Conservation (phyloP, 1,284 basidiomycete genomes). For the Leccinum fallax region DNA sequence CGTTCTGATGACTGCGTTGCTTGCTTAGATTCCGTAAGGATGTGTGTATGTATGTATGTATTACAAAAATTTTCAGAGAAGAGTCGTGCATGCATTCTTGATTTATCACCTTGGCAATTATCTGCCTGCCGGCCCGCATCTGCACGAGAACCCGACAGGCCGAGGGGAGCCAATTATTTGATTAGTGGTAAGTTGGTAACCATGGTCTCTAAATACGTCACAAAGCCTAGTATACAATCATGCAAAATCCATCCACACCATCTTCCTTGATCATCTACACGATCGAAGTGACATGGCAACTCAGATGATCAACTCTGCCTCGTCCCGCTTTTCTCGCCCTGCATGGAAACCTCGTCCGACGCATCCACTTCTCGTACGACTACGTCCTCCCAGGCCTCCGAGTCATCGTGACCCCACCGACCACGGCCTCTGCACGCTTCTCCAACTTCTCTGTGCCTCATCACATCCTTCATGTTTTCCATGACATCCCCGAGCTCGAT, state of each 20-base stretch:
- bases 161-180: background rate
- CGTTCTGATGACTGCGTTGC: conserved; percentile 6
- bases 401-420: background rate
- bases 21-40: background rate
- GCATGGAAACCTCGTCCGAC: background rate
- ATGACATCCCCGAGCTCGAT: background rate
- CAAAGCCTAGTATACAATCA: background rate
- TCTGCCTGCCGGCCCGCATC: background rate
- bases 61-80: background rate
- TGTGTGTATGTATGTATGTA: background rate
- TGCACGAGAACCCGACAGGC: background rate
- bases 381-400: background rate
- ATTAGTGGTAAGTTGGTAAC: background rate
- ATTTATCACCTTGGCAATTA: background rate
- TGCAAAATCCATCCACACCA: background rate
- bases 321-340: background rate
- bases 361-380: background rate
- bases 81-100: background rate
- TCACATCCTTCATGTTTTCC: background rate
- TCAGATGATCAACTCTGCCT: background rate
- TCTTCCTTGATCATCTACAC: background rate
- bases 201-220: background rate
- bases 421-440: background rate
- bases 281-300: background rate
- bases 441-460: background rate